These are phyloP conservation scores for Colletotrichum agaves DNA, from an alignment of 2,329 filamentous ascomycete species.

Conservation along the genomic window DNA sequence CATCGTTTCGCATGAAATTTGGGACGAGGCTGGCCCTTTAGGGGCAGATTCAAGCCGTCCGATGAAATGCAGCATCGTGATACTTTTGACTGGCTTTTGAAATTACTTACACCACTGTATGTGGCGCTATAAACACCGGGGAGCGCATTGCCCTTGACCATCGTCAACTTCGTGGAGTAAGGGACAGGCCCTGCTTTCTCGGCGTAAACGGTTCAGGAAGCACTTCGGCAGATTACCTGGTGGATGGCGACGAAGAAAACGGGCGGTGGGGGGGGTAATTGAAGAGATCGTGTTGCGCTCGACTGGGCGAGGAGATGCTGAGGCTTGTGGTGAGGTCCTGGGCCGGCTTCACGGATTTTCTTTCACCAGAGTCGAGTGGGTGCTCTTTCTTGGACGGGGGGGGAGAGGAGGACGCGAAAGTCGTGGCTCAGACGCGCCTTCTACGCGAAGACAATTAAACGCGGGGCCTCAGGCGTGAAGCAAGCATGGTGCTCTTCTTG, in stretches of 20 bases:
- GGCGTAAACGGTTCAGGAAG: constrained; percentile 5
- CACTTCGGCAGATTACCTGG: constrained; percentile 4
- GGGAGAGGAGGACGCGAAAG: constrained; percentile 32
- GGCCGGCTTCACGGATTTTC: constrained; percentile 31
- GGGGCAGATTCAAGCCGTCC: not conserved
- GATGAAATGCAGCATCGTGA: not conserved
- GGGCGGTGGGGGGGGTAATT: not conserved
- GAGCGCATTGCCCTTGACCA: constrained; percentile 58
- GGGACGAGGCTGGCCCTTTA: constrained; percentile 22
- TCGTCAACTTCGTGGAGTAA: constrained; percentile 42
- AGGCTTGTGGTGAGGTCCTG: constrained; percentile 24
- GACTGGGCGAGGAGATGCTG: not conserved
- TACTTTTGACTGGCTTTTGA: not conserved
- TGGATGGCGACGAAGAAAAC: not conserved
- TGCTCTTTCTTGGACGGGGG: constrained; percentile 18
- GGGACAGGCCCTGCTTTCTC: constrained; percentile 32
- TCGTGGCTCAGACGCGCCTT: constrained; percentile 31
- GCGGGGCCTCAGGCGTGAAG: constrained; percentile 9
- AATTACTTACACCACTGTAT: constrained; percentile 71
- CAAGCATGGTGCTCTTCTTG: not conserved
- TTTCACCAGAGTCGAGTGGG: constrained; percentile 32
- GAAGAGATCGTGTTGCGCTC: not conserved
- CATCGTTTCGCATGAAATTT: constrained; percentile 7
- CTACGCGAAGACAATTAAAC: constrained; percentile 37
- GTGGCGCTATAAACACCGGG: constrained; percentile 74